Base-by-base conservation (phyloP, 2,329 filamentous ascomycete genomes). In the Diplodia seriata region DNA sequence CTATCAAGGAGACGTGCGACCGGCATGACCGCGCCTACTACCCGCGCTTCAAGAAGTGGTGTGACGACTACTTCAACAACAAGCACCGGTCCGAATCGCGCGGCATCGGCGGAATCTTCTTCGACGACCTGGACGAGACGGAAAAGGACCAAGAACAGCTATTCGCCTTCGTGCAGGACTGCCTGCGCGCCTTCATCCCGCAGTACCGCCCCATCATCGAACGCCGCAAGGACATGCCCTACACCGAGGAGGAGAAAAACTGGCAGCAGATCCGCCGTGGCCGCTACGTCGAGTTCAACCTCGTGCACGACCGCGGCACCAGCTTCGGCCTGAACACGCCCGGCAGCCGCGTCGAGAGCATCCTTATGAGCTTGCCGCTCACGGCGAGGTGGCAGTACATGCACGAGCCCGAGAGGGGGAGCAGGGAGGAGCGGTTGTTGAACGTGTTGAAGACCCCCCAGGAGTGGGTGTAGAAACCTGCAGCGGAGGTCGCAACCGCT, bases 211-310 rank as follows among this genome's bases (percentile, higher is more conserved):
- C 95, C 33, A 97, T 99, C 72, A 85, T 99, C 69, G 87, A 93
- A 76, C 90, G 86, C 78, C 85, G 95, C 72, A 98, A 97, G 83
- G 91, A 97, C 74, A 93, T 97, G 93, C 89, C 92, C 0, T 99
- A 89, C 75, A 94, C 89, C 0, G 90, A 91, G 57, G 85, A 89
- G 72, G 91, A 97, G 82, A 97, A 97, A 84, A 88, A 92, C 72
- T 99, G 95, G 95, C 95, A 99, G 82, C 95, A 98, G 83, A 85
- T 99, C 70, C 87, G 95, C 61, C 85, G 95, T 71, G 95, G 95
- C n/a, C 86, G 93, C 74, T 99, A 99, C 78, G 95, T 99, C 70
- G 95, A 99, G 81, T 99, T 99, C 81, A 99, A 99, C 81, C 86
- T 99, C 47, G 93, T 99, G 67, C 94, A 99, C 81, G 95, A 99